Evolutionary conservation across 805 yeast species (phyloP), one percentile per base, ranked within the genome.

Genomic region (Candida quercuum): DNA sequence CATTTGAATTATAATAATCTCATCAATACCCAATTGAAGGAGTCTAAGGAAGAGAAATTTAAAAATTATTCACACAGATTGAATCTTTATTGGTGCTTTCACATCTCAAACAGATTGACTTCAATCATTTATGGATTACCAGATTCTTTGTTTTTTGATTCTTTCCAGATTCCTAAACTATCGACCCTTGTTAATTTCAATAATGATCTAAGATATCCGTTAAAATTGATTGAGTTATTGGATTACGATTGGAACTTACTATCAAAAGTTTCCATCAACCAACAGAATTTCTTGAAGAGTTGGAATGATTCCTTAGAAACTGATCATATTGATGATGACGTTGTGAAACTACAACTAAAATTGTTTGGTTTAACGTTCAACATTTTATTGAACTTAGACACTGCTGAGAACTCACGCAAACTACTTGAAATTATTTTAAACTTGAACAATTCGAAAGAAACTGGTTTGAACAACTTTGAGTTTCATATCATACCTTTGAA

Each of bases 61-160:
- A 53, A 36, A 39, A 35, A 31, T 5, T 49, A 54, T 28, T 41
- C 53, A 3, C 41, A 48, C 17, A 48, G 72, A 43, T 48, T 68
- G 27, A 68, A 66, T 39, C 43, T 71, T 9, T 71, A 60, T 42
- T 70, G 76, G 76, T 61, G 66, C 39, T 63, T 57, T 41, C 57
- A 58, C 28, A 59, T 66, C n/a, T 47, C 69, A 20, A 43, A 49
- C n/a, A 40, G 40, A 12, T 32, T 49, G 14, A 41, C 57, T 28
- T 36, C 43, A 26, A 29, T 41, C 27, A 33, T 40, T 28, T 50
- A 45, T 44, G 59, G 59, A 7, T 34, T 52, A 27, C 51, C 56
- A 28, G 50, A 49, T 15, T 35, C 43, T 37, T 45, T 42, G 3
- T 47, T 52, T 36, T 51, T 51, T 20, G 46, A 46, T 8, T 39